These are phyloP conservation scores for Eimeria zaria DNA, from an alignment of 169 alveolate species.

Conservation along the genomic window DNA sequence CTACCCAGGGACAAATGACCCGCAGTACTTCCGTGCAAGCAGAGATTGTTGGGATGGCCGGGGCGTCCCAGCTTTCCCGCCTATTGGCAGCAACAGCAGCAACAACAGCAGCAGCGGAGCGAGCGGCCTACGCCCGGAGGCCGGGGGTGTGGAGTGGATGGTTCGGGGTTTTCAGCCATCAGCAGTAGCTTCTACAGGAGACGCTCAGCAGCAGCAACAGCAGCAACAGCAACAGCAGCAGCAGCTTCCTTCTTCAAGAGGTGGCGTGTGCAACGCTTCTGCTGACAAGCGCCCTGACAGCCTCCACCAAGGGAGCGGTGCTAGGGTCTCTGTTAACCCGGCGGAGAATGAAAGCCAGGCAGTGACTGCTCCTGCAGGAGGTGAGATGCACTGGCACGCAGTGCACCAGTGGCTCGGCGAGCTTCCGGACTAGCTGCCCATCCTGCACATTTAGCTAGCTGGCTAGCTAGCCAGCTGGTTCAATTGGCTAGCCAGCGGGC, in stretches of 20 bases:
- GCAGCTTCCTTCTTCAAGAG: slow-evolving; percentile 17
- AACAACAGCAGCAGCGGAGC: slow-evolving; percentile 63
- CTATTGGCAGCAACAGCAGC: slow-evolving; percentile 78
- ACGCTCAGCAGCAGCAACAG: slow-evolving; percentile 34
- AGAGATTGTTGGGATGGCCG: slow-evolving; percentile 72
- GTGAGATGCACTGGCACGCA: background rate
- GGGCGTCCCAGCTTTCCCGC: slow-evolving; percentile 33
- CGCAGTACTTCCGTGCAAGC: slow-evolving; percentile 37
- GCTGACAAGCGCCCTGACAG: slow-evolving; percentile 23
- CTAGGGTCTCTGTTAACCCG: slow-evolving; percentile 13
- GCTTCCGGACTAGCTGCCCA: background rate
- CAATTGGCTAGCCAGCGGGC: background rate
- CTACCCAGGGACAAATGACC: slow-evolving; percentile 54
- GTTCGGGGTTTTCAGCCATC: slow-evolving; percentile 26
- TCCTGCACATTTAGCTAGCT: background rate
- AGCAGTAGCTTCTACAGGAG: slow-evolving; percentile 10
- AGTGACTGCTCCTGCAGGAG: slow-evolving; percentile 23
- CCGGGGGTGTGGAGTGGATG: slow-evolving; percentile 65
- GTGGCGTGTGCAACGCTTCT: background rate
- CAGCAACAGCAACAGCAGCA: slow-evolving; percentile 16
- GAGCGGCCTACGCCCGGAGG: slow-evolving; percentile 41
- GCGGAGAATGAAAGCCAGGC: slow-evolving; percentile 29
- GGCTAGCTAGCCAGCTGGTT: background rate
- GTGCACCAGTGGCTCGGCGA: background rate
- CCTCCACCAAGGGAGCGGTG: slow-evolving; percentile 33